These are phyloP conservation scores for Auricularia sp. DNA, from an alignment of 768 basidiomycete species.

Conservation along the genomic window DNA sequence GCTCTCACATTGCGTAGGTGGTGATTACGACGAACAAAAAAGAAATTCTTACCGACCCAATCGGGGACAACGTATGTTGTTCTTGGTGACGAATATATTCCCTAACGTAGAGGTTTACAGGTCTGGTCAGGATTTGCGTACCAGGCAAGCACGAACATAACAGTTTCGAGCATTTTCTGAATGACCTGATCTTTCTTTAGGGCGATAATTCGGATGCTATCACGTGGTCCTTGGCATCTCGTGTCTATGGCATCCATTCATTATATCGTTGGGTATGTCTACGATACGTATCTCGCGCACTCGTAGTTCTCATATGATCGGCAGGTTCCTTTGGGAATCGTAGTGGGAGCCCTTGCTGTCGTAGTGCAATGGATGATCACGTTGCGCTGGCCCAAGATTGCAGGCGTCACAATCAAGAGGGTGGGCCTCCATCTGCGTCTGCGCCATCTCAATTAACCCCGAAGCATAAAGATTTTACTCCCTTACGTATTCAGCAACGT, in stretches of 20 bases:
- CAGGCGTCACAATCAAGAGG: constrained; percentile 35
- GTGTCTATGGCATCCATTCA: constrained; percentile 41
- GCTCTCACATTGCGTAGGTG: constrained; percentile 27
- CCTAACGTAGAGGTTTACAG: neutral
- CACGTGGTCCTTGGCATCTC: constrained; percentile 55
- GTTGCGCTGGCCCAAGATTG: constrained; percentile 49
- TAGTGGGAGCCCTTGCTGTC: constrained; percentile 45
- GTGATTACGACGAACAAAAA: neutral
- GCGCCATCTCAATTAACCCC: constrained; percentile 17
- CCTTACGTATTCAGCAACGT: constrained; percentile 19
- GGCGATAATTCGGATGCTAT: constrained; percentile 46
- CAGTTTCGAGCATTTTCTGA: neutral
- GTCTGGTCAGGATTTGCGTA: neutral
- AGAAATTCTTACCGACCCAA: constrained; percentile 38
- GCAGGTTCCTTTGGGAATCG: neutral
- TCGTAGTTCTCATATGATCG: neutral
- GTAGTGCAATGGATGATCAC: constrained; percentile 41
- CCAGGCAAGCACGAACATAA: neutral
- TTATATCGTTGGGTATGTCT: constrained; percentile 38
- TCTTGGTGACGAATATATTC: too few species aligned
- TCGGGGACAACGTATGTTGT: constrained; percentile 47
- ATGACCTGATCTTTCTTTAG: constrained; percentile 18
- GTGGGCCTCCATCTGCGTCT: constrained; percentile 30
- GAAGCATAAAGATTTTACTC: constrained; percentile 30
- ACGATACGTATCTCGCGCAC: neutral